A percentile compares a stretch with the other conserved stretches of the same genome.
Evolutionary conservation across 495 filamentous ascomycete genomes (phyloP).

Genomic region (Platismatia glauca): DNA sequence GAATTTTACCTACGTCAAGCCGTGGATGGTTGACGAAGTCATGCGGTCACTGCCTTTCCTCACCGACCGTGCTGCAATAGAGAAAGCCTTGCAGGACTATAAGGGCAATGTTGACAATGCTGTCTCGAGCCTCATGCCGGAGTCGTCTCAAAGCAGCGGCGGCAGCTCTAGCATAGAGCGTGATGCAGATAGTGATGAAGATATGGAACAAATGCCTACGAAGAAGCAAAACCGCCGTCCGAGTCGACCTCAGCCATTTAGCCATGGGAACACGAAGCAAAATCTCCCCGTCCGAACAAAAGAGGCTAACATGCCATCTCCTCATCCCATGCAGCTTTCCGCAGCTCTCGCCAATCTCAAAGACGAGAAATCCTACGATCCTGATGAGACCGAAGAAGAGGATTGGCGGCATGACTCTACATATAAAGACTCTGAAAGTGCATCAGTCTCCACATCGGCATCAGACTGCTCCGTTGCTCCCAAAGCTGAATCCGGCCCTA

Average conservation of each 20-base stretch:
- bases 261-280: conserved; percentile 18
- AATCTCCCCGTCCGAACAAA: conserved; percentile 21
- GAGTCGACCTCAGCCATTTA: conserved; percentile 27
- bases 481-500: conserved; percentile 16
- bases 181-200: conserved; percentile 40
- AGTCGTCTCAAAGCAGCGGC: conserved; percentile 34
- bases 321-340: conserved; percentile 19
- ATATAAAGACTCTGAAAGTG: conserved; percentile 24
- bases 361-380: conserved; percentile 15
- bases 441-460: conserved; percentile 26
- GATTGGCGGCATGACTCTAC: conserved; percentile 23
- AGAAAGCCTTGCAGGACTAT: conserved; percentile 48
- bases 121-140: conserved; percentile 49
- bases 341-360: conserved; percentile 15
- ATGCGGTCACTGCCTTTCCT: conserved; percentile 48
- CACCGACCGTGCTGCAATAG: conserved; percentile 45
- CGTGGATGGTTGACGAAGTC: conserved; percentile 57
- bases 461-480: conserved; percentile 23
- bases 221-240: conserved; percentile 41
- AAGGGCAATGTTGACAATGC: conserved; percentile 53
- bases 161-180: conserved; percentile 40
- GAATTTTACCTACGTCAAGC: conserved; percentile 34
- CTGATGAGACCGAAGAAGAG: conserved; percentile 27
- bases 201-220: conserved; percentile 35
- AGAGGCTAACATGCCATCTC: conserved; percentile 13